Evolutionary conservation across 164 flowering plant genomes (phyloP), one percentile per base, ranked within the genome.

Genomic region (Vitis rotundifolia): DNA sequence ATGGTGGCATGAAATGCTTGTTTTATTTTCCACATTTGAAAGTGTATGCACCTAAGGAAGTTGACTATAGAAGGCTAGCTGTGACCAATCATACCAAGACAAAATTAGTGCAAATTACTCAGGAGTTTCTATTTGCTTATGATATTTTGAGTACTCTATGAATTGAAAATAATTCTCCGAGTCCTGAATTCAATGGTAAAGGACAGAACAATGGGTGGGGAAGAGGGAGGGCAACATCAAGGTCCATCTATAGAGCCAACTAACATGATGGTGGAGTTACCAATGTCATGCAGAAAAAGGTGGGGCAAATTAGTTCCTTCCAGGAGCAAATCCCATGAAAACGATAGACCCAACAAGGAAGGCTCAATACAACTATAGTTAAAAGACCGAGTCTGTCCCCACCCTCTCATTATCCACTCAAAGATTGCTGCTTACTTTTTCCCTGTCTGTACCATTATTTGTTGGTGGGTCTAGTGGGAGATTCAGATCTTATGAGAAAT

Each of bases 271-370:
- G 83, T 79, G 81, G 79, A 71, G 79, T 70, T 76, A 76, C 77
- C 78, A 82, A 69, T 65, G 68, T 55, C 76, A 75, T 75, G 79
- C 75, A 82, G 69, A 68, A 71, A 63, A 74, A 70, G 49, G 73
- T 63, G 62, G 77, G 75, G 74, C 78, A 70, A 72, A 74, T 54
- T 58, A 53, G 57, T 76, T 57, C 66, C 61, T 61, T 65, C 10
- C 26, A 66, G 44, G 68, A 60, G 56, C 62, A 77, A 75, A 65
- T 73, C 74, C 75, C 69, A 67, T 75, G 83, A 79, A 75, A 69
- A 63, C 78, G 86, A 83, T 63, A 68, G 83, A 81, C 82, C 87
- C 83, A 79, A 80, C 73, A 78, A 78, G 73, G 76, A 79, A 74
- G 80, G 80, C 78, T 74, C 77, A 61, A 9, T 59, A 72, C 57